phyloP scores from a whole-genome alignment of 768 basidiomycete genomes.

The Sarcodon aspratus region DNA sequence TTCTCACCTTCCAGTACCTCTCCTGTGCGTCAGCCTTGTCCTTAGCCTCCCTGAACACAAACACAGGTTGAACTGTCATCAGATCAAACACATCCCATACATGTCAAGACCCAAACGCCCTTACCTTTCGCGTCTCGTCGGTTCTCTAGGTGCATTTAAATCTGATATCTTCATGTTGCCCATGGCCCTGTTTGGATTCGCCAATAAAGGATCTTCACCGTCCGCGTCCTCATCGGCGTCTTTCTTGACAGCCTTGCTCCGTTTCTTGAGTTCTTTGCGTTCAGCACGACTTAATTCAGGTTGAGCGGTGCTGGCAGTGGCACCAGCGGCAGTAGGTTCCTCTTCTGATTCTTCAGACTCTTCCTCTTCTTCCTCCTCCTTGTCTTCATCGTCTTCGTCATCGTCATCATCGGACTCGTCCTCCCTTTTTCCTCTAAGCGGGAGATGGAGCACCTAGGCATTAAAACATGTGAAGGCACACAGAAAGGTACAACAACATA shows the following conservation, averaged over 20 bases:
- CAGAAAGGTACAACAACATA: slow-evolving; percentile 14
- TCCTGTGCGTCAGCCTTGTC: slow-evolving; percentile 88
- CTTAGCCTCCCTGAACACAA: slow-evolving; percentile 64
- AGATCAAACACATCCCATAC: slow-evolving; percentile 1
- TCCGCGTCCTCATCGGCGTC: slow-evolving; percentile 34
- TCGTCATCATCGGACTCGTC: slow-evolving; percentile 12
- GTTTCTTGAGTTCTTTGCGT: slow-evolving; percentile 76
- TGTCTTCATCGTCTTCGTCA: slow-evolving; percentile 25
- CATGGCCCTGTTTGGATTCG: slow-evolving; percentile 66
- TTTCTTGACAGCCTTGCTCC: slow-evolving; percentile 43
- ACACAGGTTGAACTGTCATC: neutral
- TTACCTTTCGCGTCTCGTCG: slow-evolving; percentile 57
- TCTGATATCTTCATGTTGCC: slow-evolving; percentile 68
- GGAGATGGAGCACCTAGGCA: slow-evolving; percentile 3
- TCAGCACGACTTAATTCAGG: slow-evolving; percentile 62
- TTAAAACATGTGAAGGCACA: neutral
- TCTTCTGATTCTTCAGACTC: slow-evolving; percentile 28
- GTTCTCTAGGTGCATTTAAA: slow-evolving; percentile 48
- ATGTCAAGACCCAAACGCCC: slow-evolving; percentile 2
- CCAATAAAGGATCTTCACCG: slow-evolving; percentile 57
- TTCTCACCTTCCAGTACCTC: slow-evolving; percentile 70
- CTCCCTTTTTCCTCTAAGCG: slow-evolving; percentile 1
- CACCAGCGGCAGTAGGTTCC: slow-evolving; percentile 15
- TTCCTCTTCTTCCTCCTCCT: slow-evolving; percentile 34
- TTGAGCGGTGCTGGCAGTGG: slow-evolving; percentile 18